phyloP scores from a whole-genome alignment of 2,329 filamentous ascomycete genomes.

The Pseudocercospora vitis region DNA sequence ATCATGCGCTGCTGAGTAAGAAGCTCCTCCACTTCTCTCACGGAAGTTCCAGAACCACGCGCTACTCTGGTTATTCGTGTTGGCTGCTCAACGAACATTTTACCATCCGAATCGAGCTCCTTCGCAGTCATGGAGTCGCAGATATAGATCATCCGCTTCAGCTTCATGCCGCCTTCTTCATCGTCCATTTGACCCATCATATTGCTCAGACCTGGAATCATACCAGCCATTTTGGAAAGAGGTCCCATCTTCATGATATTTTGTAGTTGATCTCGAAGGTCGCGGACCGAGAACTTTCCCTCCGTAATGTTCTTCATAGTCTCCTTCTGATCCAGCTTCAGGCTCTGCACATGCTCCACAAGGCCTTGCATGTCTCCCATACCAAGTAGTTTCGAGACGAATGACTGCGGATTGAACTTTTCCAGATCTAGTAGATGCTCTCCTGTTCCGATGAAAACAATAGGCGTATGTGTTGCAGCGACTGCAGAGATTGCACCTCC shows the following conservation, averaged over 20 bases:
- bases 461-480: slow-evolving; percentile 91
- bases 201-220: slow-evolving; percentile 93
- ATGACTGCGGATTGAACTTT: slow-evolving; percentile 86
- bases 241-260: slow-evolving; percentile 99
- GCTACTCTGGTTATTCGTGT: slow-evolving; percentile 91
- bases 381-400: slow-evolving; percentile 88
- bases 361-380: slow-evolving; percentile 97
- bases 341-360: slow-evolving; percentile 92
- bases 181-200: slow-evolving; percentile 97
- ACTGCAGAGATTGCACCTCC: slow-evolving; percentile 98
- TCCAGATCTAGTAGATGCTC: slow-evolving; percentile 97
- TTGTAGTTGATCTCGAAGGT: slow-evolving; percentile 88
- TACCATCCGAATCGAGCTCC: slow-evolving; percentile 92
- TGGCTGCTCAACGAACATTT: slow-evolving; percentile 88
- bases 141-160: slow-evolving; percentile 98
- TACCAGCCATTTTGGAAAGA: slow-evolving; percentile 93
- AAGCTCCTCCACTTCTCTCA: slow-evolving; percentile 91
- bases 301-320: slow-evolving; percentile 99
- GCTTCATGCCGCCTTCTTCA: slow-evolving; percentile 87
- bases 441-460: slow-evolving; percentile 96
- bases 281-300: slow-evolving; percentile 91
- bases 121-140: slow-evolving; percentile 98
- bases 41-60: slow-evolving; percentile 82
- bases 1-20: slow-evolving; percentile 99
- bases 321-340: slow-evolving; percentile 96